phyloP scores from a whole-genome alignment of 2,329 filamentous ascomycete genomes.

The Byssochlamys sp. region DNA sequence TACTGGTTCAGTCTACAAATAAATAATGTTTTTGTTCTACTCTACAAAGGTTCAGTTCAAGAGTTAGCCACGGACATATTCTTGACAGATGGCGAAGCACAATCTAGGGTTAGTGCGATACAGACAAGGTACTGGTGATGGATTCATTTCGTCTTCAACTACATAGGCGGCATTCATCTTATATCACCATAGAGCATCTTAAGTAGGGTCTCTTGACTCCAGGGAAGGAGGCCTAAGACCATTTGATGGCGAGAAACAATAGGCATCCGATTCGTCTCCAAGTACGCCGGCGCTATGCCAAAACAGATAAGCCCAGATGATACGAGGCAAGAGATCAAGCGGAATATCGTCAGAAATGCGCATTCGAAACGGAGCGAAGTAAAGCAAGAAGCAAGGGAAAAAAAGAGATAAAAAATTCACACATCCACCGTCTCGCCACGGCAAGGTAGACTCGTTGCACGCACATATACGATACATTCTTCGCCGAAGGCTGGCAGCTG shows the following conservation, averaged over 20 bases:
- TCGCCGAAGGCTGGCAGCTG: background rate
- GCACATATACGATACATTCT: background rate
- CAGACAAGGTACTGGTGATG: background rate
- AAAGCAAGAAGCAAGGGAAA: background rate
- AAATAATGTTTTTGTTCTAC: too few relatives aligned
- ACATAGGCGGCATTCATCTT: background rate
- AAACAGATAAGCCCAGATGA: slow-evolving; percentile 4
- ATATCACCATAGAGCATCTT: background rate
- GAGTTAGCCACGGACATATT: background rate
- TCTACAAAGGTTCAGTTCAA: too few relatives aligned
- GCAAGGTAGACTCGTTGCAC: background rate
- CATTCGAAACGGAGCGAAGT: background rate
- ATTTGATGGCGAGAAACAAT: background rate
- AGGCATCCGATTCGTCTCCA: slow-evolving; percentile 4
- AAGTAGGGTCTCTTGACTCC: background rate
- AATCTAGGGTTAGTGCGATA: background rate
- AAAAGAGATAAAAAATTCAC: background rate
- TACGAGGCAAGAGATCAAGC: background rate
- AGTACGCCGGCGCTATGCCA: slow-evolving; percentile 13
- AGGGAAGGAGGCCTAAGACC: background rate
- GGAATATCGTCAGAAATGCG: background rate
- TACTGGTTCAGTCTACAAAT: too few relatives aligned
- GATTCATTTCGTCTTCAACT: background rate
- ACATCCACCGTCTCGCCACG: background rate
- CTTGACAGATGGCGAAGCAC: background rate